These are phyloP conservation scores for Coemansia sp. DNA, from an alignment of 192 early-diverging fungal genomes.

Conservation along the genomic window DNA sequence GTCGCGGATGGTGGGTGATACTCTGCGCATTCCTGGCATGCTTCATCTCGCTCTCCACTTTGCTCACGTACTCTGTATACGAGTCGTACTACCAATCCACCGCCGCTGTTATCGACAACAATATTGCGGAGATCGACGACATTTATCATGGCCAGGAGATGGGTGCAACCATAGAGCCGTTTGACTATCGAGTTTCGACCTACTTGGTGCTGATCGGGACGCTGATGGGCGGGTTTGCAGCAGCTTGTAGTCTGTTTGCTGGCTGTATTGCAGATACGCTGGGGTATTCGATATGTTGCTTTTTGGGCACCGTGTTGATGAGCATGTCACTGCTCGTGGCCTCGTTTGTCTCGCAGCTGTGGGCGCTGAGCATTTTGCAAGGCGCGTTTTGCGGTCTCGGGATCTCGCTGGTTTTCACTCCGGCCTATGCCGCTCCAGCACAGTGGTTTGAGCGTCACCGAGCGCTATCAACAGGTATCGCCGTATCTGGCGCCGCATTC, in stretches of 20 bases:
- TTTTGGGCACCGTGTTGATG: slow-evolving; percentile 49
- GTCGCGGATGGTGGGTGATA: slow-evolving; percentile 21
- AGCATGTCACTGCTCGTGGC: slow-evolving; percentile 46
- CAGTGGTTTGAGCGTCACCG: slow-evolving; percentile 59
- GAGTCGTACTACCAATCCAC: slow-evolving; percentile 23
- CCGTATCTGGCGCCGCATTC: slow-evolving; percentile 48
- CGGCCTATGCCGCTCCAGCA: slow-evolving; percentile 52
- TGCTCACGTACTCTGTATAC: slow-evolving; percentile 41
- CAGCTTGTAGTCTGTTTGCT: slow-evolving; percentile 17
- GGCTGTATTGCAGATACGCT: slow-evolving; percentile 20
- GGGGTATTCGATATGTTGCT: slow-evolving; percentile 13
- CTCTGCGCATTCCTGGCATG: slow-evolving; percentile 29
- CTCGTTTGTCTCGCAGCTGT: slow-evolving; percentile 57
- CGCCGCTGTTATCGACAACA: background rate
- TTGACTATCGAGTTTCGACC: slow-evolving; percentile 2
- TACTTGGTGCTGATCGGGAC: slow-evolving; percentile 34
- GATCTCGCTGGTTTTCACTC: slow-evolving; percentile 49
- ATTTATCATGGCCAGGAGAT: background rate
- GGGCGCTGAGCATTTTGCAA: slow-evolving; percentile 64
- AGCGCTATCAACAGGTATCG: slow-evolving; percentile 51
- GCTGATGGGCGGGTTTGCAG: slow-evolving; percentile 28
- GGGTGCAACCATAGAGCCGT: background rate
- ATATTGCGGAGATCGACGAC: slow-evolving; percentile 6
- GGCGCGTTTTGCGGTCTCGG: slow-evolving; percentile 61
- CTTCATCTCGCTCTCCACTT: slow-evolving; percentile 31